These are phyloP conservation scores for Talaromyces sp. DNA, from an alignment of 2,329 filamentous ascomycete species.

Conservation along the genomic window DNA sequence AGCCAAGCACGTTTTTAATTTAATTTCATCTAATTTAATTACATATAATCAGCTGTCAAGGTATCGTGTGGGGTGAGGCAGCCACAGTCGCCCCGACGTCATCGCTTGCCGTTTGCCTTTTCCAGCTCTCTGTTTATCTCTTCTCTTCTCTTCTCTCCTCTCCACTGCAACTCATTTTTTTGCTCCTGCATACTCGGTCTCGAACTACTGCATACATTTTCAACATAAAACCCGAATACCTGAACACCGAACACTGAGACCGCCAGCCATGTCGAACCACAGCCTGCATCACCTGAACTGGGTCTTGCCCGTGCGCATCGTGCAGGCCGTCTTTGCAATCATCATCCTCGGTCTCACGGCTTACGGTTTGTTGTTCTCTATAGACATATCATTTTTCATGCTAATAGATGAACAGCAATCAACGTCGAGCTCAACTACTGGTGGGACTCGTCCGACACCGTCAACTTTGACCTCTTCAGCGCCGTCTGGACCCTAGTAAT, in stretches of 20 bases:
- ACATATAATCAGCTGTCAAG: too few species aligned
- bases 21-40: too few species aligned
- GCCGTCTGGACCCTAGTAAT: constrained; percentile 69
- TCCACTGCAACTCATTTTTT: neutral
- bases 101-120: neutral
- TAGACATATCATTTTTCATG: neutral
- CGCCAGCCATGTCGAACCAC: constrained; percentile 4
- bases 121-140: neutral
- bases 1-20: neutral
- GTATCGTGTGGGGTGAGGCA: neutral
- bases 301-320: constrained; percentile 52
- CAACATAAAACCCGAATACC: neutral
- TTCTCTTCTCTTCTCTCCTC: neutral
- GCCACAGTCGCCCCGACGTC: constrained; percentile 1
- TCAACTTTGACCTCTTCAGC: constrained; percentile 77
- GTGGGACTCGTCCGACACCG: constrained; percentile 47
- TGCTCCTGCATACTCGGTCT: neutral
- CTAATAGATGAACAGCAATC: constrained; percentile 44
- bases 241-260: neutral
- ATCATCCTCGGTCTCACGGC: constrained; percentile 69
- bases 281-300: constrained; percentile 9
- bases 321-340: constrained; percentile 63
- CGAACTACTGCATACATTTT: neutral
- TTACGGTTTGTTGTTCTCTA: constrained; percentile 50
- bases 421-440: constrained; percentile 40